Evolutionary conservation across 306 rosid genomes (phyloP), one percentile per base, ranked within the genome.

Genomic region (Fragaria iinumae): DNA sequence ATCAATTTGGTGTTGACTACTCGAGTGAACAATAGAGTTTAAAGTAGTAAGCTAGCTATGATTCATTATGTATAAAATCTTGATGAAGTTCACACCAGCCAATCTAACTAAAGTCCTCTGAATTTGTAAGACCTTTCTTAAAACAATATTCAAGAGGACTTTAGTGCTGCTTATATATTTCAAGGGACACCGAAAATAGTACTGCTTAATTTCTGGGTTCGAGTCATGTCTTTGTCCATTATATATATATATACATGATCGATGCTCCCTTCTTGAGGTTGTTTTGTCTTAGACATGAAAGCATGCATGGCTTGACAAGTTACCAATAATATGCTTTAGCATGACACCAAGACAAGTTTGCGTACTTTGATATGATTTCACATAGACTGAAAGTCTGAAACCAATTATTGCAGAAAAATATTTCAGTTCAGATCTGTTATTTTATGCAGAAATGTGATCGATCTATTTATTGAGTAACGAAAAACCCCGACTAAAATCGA

Each of bases 311-410:
- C 63, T 38, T 38, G 5, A 7, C 41, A 38, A 38, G 41, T 48
- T 73, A 73, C 59, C 80, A 39, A 16, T 55, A 41, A 16, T 71
- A 25, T 68, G 74, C 21, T 77, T 68, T 55, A 20, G 71, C 81
- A 44, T 27, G 43, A 18, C 14, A 53, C 60, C 32, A 43, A 59
- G 59, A 45, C 77, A 63, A 72, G 32, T 71, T 20, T 32, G 32
- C 8, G 32, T n/a, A 57, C 44, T 79, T 29, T 66, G 45, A 79
- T 20, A 66, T 38, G 57, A 67, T 73, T 66, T 49, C 48, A 72
- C 66, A 23, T 9, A 64, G 49, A 72, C 47, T 9, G 78, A 39
- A 36, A 65, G 39, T 41, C 38, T 23, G 78, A 27, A 38, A 72
- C 73, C 34, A 56, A 23, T 36, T 66, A 3, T 36, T 10, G 44